These are phyloP conservation scores for Saturnispora galanensis DNA, from an alignment of 805 yeast species.

Conservation along the genomic window DNA sequence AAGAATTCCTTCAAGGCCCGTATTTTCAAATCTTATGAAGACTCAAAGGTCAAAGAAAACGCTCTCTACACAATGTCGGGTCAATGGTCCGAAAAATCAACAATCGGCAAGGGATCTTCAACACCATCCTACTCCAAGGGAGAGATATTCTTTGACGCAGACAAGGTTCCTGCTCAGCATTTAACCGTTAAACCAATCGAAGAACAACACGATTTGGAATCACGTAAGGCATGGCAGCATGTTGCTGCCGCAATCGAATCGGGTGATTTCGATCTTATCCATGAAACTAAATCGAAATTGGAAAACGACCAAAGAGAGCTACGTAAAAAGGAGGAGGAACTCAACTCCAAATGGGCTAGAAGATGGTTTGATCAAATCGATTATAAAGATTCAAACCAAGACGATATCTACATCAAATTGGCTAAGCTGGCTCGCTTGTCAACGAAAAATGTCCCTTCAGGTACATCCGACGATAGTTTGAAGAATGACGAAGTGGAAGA, in stretches of 20 bases:
- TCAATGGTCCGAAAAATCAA: conserved; percentile 82
- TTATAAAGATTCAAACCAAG: conserved; percentile 22
- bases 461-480: conserved; percentile 30
- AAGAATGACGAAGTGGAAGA: conserved; percentile 46
- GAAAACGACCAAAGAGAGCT: conserved; percentile 81
- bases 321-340: conserved; percentile 61
- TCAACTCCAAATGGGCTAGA: conserved; percentile 60
- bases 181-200: conserved; percentile 72
- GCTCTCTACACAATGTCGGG: conserved; percentile 77
- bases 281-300: conserved; percentile 61
- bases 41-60: conserved; percentile 40
- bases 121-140: conserved; percentile 34
- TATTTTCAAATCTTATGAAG: conserved; percentile 47
- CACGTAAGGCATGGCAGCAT: conserved; percentile 80
- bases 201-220: conserved; percentile 71
- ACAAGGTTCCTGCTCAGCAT: conserved; percentile 38
- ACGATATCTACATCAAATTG: conserved; percentile 27
- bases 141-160: conserved; percentile 56
- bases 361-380: conserved; percentile 67
- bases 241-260: conserved; percentile 80
- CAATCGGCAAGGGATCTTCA: conserved; percentile 46
- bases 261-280: conserved; percentile 69
- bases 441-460: conserved; percentile 57
- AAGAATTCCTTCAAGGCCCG: conserved; percentile 88
- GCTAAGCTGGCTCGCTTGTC: conserved; percentile 47